These are phyloP conservation scores for Apiospora koreana DNA, from an alignment of 2,329 filamentous ascomycete genomes.

Conservation along the genomic window DNA sequence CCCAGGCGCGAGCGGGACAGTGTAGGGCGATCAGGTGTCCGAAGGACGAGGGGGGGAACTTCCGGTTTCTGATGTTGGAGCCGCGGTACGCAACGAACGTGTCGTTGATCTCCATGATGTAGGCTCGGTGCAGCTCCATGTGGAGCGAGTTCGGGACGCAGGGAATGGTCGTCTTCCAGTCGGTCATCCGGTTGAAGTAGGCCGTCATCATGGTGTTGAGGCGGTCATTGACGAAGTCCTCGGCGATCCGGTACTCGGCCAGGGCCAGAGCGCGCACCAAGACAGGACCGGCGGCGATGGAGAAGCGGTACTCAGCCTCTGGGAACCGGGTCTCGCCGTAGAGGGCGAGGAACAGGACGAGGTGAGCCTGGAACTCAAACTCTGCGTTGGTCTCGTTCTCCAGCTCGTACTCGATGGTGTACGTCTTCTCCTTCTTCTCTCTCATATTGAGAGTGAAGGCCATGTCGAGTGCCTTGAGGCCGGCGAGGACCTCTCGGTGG, in stretches of 20 bases:
- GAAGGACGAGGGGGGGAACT: not conserved
- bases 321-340: not conserved
- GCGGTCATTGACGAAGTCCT: not conserved
- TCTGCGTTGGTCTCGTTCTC: not conserved
- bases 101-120: not conserved
- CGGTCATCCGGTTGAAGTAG: not conserved
- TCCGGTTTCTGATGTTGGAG: not conserved
- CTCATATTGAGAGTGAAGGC: not conserved
- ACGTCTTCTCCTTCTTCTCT: not conserved
- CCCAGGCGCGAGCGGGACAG: not conserved
- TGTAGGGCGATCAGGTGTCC: not conserved
- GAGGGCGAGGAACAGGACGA: not conserved
- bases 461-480: not conserved
- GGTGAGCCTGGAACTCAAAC: not conserved
- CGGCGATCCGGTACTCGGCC: not conserved
- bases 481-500: not conserved
- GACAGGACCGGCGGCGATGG: not conserved
- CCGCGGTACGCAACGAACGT: not conserved
- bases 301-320: not conserved
- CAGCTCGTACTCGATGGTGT: not conserved
- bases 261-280: not conserved
- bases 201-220: not conserved
- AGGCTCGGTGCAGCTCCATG: not conserved
- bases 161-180: not conserved
- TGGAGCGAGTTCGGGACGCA: not conserved